Percentiles rank a stretch among this genome's conserved stretches.
phyloP scores from a whole-genome alignment of 345 rosid species.

The Rhizophora mangle region DNA sequence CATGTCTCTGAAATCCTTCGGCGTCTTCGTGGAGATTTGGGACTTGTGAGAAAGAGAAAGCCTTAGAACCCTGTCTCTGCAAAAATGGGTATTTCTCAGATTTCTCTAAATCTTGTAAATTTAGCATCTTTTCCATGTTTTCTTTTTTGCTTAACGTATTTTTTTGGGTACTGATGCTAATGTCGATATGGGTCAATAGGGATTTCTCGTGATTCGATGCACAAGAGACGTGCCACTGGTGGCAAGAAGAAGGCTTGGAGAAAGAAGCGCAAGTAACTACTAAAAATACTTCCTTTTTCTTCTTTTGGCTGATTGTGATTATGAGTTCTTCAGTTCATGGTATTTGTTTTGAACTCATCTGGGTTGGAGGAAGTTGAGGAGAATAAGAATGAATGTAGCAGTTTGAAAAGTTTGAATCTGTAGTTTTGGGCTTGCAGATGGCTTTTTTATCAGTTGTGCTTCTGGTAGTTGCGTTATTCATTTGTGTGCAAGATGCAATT shows the following conservation, averaged over 20 bases:
- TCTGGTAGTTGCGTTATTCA: not conserved
- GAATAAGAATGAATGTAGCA: no score
- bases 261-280: constrained; percentile 77
- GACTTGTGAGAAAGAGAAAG: constrained; percentile 1
- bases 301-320: not conserved
- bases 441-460: not conserved
- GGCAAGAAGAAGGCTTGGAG: constrained; percentile 92
- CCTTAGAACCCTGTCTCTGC: constrained; percentile 5
- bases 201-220: constrained; percentile 86
- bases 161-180: constrained; percentile 1
- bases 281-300: not conserved
- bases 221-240: constrained; percentile 93
- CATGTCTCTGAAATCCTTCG: no score
- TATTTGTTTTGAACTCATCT: not conserved
- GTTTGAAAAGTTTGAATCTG: not conserved
- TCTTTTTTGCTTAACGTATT: not conserved
- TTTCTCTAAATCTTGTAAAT: not conserved
- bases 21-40: constrained; percentile 2
- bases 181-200: constrained; percentile 33
- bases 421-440: not conserved
- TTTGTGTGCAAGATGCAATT: not conserved
- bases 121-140: not conserved
- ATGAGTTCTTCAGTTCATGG: not conserved
- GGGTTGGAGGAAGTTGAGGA: not conserved
- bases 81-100: constrained; percentile 19